phyloP scores from a whole-genome alignment of 345 rosid species.

The Lepidium aucheri region DNA sequence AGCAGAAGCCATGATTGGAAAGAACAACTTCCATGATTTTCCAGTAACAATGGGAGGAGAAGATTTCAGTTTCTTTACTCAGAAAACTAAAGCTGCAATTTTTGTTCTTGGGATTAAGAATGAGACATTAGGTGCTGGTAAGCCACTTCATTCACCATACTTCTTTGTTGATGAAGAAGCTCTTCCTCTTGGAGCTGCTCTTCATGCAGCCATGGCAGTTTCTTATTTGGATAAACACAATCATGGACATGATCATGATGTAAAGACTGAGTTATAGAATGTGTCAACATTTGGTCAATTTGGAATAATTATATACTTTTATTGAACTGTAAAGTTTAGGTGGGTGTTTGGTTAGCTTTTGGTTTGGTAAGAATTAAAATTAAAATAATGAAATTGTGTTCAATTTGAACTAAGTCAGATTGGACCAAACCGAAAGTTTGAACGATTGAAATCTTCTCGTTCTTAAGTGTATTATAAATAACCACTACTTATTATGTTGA shows the following conservation, averaged over 20 bases:
- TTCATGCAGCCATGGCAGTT: conserved; percentile 54
- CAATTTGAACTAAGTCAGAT: background rate
- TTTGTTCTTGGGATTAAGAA: conserved; percentile 48
- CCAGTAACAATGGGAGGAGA: conserved; percentile 60
- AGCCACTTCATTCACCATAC: conserved; percentile 52
- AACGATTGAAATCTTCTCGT: background rate
- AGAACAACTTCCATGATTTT: conserved; percentile 39
- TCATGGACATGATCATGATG: conserved; percentile 19
- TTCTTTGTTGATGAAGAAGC: conserved; percentile 55
- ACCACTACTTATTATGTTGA: background rate
- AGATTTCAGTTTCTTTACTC: conserved; percentile 64
- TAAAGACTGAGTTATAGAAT: conserved; percentile 17
- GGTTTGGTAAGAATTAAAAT: background rate
- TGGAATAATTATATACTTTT: background rate
- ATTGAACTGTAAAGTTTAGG: background rate
- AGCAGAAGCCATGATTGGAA: conserved; percentile 46
- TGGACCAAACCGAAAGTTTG: background rate
- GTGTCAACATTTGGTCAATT: background rate
- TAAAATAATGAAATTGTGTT: background rate
- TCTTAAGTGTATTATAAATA: background rate
- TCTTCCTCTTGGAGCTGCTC: conserved; percentile 60
- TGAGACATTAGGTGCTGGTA: conserved; percentile 43
- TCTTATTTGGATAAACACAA: conserved; percentile 44
- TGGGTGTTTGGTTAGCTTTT: background rate
- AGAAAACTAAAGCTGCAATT: conserved; percentile 47